Evolutionary conservation across 805 yeast species (phyloP), one percentile per base, ranked within the genome.

Genomic region (Monosporozyma yasuniensis): DNA sequence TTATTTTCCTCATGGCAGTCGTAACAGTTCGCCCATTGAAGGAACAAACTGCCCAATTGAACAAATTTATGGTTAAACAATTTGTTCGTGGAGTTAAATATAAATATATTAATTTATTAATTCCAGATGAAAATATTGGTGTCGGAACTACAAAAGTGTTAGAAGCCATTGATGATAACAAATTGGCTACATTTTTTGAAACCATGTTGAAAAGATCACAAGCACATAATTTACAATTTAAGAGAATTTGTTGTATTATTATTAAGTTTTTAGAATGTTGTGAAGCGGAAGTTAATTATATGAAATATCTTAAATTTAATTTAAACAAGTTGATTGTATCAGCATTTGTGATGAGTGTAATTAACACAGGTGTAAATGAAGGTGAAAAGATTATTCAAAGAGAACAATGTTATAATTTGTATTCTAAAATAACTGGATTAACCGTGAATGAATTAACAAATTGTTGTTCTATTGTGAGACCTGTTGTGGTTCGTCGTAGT

Each of bases 381-480:
- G 51, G 51, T 10, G 52, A 55, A 19, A 46, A 48, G 28, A 47
- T 56, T 14, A 25, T 43, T 3, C 50, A 48, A 8, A 50, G 61
- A 42, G 61, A 61, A 25, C 46, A 47, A 5, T 46, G 49, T 11
- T 55, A 57, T 43, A 47, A 42, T 2, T 35, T 53, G 3, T 61
- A 52, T 44, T 48, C 59, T 3, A 49, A 44, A 4, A 51, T 59
- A 7, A 55, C 66, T 6, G 65, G 66, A 2, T 43, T 62, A 23
- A 41, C 61, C 7, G 44, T 50, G 19, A 52, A 49, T 18, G 64
- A 62, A 39, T 45, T 62, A 10, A 51, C 49, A 12, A 54, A 58
- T 47, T 60, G 64, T 49, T 56, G 61, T 37, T 56, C 59, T 5
- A 56, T 62, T 12, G 60, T 61, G n/a, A 55, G 65, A 38, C 56